A percentile compares a stretch with the other conserved stretches of the same genome.
Conservation (phyloP, 2,329 filamentous ascomycete species). For the Paracoccidioides lutzii region DNA sequence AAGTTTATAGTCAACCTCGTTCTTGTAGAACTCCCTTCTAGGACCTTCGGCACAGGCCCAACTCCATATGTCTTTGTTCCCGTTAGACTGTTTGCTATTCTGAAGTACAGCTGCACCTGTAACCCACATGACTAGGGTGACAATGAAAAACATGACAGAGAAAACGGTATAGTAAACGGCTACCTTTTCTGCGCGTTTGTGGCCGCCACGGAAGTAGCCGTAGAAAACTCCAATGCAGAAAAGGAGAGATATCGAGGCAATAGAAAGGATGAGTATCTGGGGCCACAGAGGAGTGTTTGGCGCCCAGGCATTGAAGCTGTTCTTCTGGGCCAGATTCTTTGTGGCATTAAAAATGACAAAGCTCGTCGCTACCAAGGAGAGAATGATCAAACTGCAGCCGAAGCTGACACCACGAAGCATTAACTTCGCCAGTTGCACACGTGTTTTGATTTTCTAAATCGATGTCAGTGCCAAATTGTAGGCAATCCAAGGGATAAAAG, state of each 20-base stretch:
- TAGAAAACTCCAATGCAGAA: constrained; percentile 70
- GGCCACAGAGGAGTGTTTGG: constrained; percentile 71
- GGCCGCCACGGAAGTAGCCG: constrained; percentile 79
- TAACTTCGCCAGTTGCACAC: constrained; percentile 86
- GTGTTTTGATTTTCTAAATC: constrained; percentile 74
- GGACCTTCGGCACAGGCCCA: constrained; percentile 94
- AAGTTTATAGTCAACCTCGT: constrained; percentile 77
- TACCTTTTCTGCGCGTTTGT: constrained; percentile 79
- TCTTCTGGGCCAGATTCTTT: constrained; percentile 57
- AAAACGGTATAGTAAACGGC: constrained; percentile 93
- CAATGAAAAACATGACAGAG: constrained; percentile 82
- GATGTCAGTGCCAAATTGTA: constrained; percentile 24
- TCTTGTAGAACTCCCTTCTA: constrained; percentile 59
- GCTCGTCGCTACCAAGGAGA: constrained; percentile 77
- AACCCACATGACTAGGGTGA: constrained; percentile 86
- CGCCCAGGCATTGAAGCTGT: constrained; percentile 76
- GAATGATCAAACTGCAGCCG: constrained; percentile 87
- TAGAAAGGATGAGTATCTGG: constrained; percentile 67
- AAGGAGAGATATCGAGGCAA: constrained; percentile 67
- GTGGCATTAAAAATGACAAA: constrained; percentile 90
- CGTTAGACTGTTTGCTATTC: constrained; percentile 56
- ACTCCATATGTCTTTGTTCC: constrained; percentile 87
- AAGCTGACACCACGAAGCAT: constrained; percentile 93
- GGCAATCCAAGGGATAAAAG: not conserved
- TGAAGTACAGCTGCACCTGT: constrained; percentile 76